Evolutionary conservation across 2,329 filamentous ascomycete genomes (phyloP).

Genomic region (Beauveria scarabaeidicola): DNA sequence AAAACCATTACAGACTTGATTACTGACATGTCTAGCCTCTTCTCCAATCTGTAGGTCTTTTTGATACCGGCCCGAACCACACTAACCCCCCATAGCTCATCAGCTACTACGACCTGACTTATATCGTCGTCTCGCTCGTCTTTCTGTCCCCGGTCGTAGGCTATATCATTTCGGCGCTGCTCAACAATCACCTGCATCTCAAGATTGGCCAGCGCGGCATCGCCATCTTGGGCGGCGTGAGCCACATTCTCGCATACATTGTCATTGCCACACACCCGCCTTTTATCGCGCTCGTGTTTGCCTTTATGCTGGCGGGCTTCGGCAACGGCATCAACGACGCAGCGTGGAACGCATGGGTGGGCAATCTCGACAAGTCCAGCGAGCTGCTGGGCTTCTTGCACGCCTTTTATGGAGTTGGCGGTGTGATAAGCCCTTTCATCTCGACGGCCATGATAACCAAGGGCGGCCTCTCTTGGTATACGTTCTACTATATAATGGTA

Average conservation of each 20-base stretch:
- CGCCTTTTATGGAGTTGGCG: conserved; percentile 59
- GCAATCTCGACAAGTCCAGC: conserved; percentile 61
- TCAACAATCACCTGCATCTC: conserved; percentile 30
- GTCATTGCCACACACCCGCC: conserved; percentile 57
- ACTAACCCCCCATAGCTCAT: conserved; percentile 15
- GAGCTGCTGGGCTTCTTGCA: conserved; percentile 62
- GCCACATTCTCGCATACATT: conserved; percentile 55
- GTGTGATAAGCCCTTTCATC: conserved; percentile 59
- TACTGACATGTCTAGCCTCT: conserved; percentile 29
- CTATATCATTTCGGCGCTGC: conserved; percentile 33
- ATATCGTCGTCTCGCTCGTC: conserved; percentile 34
- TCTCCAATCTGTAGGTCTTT: conserved; percentile 39
- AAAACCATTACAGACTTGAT: background rate
- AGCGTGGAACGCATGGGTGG: conserved; percentile 48
- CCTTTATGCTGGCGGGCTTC: conserved; percentile 59
- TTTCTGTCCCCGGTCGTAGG: conserved; percentile 35
- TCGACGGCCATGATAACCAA: conserved; percentile 63
- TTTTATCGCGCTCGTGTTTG: conserved; percentile 56
- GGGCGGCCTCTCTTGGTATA: conserved; percentile 54
- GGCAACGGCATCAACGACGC: conserved; percentile 58
- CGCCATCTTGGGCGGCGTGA: conserved; percentile 28
- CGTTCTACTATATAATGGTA: conserved; percentile 70
- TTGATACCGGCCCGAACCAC: background rate
- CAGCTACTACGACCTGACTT: conserved; percentile 31
- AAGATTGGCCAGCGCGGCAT: conserved; percentile 33